Conservation (phyloP, 192 early-diverging fungal species). For the Mortierella antarctica region DNA sequence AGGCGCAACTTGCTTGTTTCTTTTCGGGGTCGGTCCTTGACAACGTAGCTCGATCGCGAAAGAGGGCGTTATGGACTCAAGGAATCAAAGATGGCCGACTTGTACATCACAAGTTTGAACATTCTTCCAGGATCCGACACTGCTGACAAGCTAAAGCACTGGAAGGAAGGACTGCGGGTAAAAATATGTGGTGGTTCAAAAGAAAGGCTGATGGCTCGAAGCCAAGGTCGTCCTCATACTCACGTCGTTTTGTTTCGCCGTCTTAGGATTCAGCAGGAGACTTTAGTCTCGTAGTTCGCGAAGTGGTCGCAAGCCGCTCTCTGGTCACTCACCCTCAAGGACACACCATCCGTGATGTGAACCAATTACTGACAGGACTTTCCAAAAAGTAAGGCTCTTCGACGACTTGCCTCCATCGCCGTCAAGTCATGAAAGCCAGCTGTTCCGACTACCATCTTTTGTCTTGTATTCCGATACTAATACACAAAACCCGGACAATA, state of each 20-base stretch:
- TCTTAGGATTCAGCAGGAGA: conserved; percentile 68
- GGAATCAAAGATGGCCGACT: conserved; percentile 71
- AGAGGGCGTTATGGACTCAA: conserved; percentile 74
- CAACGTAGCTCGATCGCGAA: conserved; percentile 61
- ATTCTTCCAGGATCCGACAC: conserved; percentile 67
- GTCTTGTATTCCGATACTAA: conserved; percentile 1
- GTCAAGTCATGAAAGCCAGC: too few species aligned
- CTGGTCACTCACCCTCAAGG: conserved; percentile 57
- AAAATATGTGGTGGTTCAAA: background rate
- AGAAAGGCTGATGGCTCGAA: too few species aligned
- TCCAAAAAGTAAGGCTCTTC: conserved; percentile 24
- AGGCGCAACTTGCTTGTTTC: background rate
- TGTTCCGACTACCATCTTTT: conserved; percentile 5
- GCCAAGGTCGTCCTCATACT: too few species aligned
- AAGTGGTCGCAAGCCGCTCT: conserved; percentile 60
- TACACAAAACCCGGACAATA: background rate
- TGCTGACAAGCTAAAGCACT: conserved; percentile 68
- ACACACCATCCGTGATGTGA: conserved; percentile 71
- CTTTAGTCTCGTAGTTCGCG: conserved; percentile 66
- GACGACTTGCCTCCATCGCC: background rate
- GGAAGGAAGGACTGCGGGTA: conserved; percentile 59
- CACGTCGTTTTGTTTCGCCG: too few species aligned
- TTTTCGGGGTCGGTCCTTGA: background rate
- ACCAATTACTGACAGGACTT: conserved; percentile 54
- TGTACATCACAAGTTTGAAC: conserved; percentile 71